Conservation (phyloP, 768 basidiomycete genomes). For the Suillus subluteus region DNA sequence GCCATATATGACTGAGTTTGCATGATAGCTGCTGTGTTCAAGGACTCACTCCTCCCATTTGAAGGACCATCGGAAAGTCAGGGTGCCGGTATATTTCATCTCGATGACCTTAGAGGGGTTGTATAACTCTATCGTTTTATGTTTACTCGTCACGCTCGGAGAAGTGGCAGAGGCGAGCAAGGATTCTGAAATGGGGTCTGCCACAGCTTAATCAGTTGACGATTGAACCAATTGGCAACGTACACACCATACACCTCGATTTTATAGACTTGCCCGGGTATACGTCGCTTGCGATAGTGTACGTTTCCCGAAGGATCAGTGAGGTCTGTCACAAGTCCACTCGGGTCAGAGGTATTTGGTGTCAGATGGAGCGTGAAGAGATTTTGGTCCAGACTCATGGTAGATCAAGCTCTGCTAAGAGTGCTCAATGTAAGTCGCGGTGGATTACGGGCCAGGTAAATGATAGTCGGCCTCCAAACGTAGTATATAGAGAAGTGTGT, state of each 20-base stretch:
- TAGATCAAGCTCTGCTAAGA: conserved; percentile 10
- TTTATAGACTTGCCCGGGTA: conserved; percentile 57
- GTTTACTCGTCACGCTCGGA: conserved; percentile 66
- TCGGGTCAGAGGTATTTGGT: conserved; percentile 58
- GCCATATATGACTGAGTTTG: conserved; percentile 6
- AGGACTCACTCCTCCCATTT: conserved; percentile 78
- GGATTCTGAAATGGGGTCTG: conserved; percentile 75
- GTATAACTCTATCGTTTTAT: conserved; percentile 73
- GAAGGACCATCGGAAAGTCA: conserved; percentile 79
- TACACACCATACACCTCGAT: conserved; percentile 68
- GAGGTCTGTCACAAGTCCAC: conserved; percentile 61
- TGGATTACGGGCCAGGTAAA: background rate
- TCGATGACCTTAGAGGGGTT: conserved; percentile 75
- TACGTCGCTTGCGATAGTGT: conserved; percentile 75
- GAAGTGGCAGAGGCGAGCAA: conserved; percentile 71
- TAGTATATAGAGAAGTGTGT: background rate
- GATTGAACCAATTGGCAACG: background rate
- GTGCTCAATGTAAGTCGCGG: background rate
- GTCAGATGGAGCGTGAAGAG: conserved; percentile 78
- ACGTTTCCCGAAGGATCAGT: conserved; percentile 62
- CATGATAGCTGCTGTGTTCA: background rate
- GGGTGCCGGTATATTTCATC: conserved; percentile 71
- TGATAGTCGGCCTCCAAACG: background rate
- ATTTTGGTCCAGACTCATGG: conserved; percentile 85
- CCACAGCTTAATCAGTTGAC: conserved; percentile 2